Base-by-base conservation (phyloP, 116 monocot genomes). In the Zostera marina region DNA sequence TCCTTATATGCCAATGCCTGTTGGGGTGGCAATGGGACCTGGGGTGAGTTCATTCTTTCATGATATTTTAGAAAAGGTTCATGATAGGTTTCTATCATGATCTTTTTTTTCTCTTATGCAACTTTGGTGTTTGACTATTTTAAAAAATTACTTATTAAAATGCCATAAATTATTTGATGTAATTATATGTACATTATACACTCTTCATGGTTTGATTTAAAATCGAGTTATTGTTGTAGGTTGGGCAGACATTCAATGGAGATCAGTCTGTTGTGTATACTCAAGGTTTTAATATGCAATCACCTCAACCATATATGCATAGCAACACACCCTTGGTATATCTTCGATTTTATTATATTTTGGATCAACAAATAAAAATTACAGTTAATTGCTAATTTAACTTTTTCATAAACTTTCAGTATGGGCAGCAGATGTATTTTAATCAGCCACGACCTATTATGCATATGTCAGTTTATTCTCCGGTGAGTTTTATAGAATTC, bases 381-480 rank as follows among this genome's bases (percentile, higher is more conserved):
- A 17, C 2, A 56, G 15, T 40, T 13, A n/a, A 8, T 40, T 41
- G 8, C n/a, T 1, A 23, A 9, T 12, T 26, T 56, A 15, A 25
- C n/a, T 25, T 13, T 5, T 56, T 3, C 9, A 38, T 56, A 26
- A 26, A 26, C 1, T 4, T 56, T 76, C 70, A 83, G 83, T 88
- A 83, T 63, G 80, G 76, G 44, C 59, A 76, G 65, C 84, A 73
- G 62, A 72, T 84, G 79, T 68, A 79, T 66, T 22, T 77, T 56
- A 76, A 77, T 22, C 84, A 84, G 61, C 68, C 76, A 62, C 79
- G 68, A n/a, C 76, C 71, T 32, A 48, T 73, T 62, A 71, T 73
- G 67, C 77, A 74, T 41, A 61, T 78, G 75, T 72, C 65, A 49
- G 64, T 62, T 21, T 84, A 79, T 67, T 73, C 70, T 44, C 71